Conservation (phyloP, 1,139 yeast species). For the Candida albicans region DNA sequence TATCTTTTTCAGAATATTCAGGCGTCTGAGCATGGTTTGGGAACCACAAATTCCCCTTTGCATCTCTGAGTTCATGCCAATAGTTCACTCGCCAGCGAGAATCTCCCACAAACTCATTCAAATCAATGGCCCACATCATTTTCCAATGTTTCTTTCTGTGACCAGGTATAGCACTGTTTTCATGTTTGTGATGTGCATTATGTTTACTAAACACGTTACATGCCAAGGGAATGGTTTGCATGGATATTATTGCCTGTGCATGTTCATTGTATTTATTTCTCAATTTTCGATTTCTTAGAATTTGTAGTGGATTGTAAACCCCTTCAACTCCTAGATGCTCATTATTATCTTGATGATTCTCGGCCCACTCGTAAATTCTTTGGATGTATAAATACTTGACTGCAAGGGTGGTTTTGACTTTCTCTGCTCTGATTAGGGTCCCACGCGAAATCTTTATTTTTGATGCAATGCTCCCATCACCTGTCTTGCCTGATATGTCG, state of each 20-base stretch:
- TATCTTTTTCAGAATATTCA: background rate
- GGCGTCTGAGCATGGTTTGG: slow-evolving; percentile 26
- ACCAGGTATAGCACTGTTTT: background rate
- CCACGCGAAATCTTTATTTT: slow-evolving; percentile 28
- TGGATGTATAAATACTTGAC: slow-evolving; percentile 52
- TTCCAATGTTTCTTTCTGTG: slow-evolving; percentile 30
- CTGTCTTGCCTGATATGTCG: background rate
- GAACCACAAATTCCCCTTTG: slow-evolving; percentile 62
- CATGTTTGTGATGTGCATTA: slow-evolving; percentile 21
- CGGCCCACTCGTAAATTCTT: slow-evolving; percentile 30
- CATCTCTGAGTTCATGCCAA: slow-evolving; percentile 57
- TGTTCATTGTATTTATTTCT: slow-evolving; percentile 46
- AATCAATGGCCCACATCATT: slow-evolving; percentile 65
- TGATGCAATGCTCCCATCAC: background rate
- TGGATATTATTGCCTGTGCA: slow-evolving; percentile 30
- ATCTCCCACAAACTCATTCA: slow-evolving; percentile 64
- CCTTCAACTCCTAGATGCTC: slow-evolving; percentile 57
- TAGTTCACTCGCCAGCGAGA: slow-evolving; percentile 65
- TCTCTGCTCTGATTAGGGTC: slow-evolving; percentile 52
- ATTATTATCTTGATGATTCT: slow-evolving; percentile 13
- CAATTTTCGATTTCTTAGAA: slow-evolving; percentile 66
- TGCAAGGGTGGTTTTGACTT: slow-evolving; percentile 51
- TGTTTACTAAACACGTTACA: slow-evolving; percentile 54
- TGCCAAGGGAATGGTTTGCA: slow-evolving; percentile 48
- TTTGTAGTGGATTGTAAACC: slow-evolving; percentile 77